Base-by-base conservation (phyloP, 768 basidiomycete genomes). In the Leccinum disarticulatum region DNA sequence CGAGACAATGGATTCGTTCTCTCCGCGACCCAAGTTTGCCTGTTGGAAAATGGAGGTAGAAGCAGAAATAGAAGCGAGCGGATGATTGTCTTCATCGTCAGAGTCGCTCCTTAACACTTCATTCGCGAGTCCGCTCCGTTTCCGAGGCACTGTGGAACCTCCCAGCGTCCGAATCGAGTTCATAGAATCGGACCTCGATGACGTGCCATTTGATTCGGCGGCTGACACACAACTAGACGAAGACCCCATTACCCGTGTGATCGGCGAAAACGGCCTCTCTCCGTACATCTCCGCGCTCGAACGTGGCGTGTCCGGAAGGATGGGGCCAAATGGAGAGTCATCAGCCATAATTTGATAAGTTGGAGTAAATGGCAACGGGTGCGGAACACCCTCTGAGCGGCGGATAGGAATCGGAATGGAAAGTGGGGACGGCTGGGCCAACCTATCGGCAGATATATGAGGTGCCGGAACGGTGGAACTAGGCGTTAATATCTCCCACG, bases 311-410 rank as follows among this genome's bases (percentile, higher is more conserved):
- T 74, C 71, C 0, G 66, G 71, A 43, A 73, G 63, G 48, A 73
- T 58, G 10, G 71, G 71, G 14, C 71, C 71, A 30, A 73, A 73
- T 13, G 71, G 71, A 22, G 64, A 72, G 33, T 71, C 70, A 33
- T 72, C 68, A 6, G 51, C 61, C 60, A 57, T n/a, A 27, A 60
- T 19, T 49, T 61, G 65, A 30, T 63, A 56, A 8, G 62, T 61
- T 33, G 65, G 61, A 7, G 63, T 71, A 28, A 62, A 64, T 28
- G 67, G 59, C n/a, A 67, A 41, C 3, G 60, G 57, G 0, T 43
- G 54, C 13, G 61, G 52, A 10, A 15, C 17, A 31, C 9, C 54
- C 2, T 63, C 59, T 14, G 57, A 57, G 31, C 10, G 52, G 3
- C 9, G 41, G 19, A 15, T 28, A 22, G 46, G 1, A n/a, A 28